Base-by-base conservation (phyloP, 441 rosid genomes). In the Populus tomentosa region DNA sequence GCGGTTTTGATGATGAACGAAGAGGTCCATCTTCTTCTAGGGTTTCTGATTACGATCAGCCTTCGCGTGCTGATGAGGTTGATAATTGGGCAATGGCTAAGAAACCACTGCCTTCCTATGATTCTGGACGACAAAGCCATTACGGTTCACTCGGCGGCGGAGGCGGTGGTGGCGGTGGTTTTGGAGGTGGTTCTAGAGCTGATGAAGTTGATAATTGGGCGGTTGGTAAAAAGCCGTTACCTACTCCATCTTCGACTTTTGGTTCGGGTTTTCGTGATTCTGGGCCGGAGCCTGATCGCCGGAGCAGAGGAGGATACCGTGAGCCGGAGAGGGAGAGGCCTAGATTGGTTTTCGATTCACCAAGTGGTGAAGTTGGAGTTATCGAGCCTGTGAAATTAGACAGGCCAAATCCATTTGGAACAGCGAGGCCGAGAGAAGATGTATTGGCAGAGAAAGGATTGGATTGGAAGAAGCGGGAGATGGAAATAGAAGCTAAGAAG, bases 401-500 rank as follows among this genome's bases (percentile, higher is more conserved):
- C 78, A 91, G 81, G 89, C 74, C 95, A 16, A 96, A 81, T 80
- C 98, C 97, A 2, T 96, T 96, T 78, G 99, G 98, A 4, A 92
- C 85, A 21, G 99, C 99, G 0, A 89, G 97, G 86, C 99, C 99
- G 0, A 87, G 98, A 78, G 99, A 96, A 84, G 86, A 96, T 77
- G 94, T 96, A 30, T 84, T 96, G 82, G 97, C 98, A 3, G 98
- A 92, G 80, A 96, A 94, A 81, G 99, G 98, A 65, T 81, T 94
- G 86, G 99, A 96, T 77, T 96, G 93, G 91, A 94, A 87, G 93
- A 89, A 88, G 73, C 71, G 89, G 82, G 99, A 94, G 32, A 76
- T 82, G n/a, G 98, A 96, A 0, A 84, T 96, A 20, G 99, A 92
- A 71, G 85, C 89, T 13, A 94, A 91, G 89, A 95, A 85, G 86